Conservation (phyloP, 2,329 filamentous ascomycete species). For the Pseudogymnoascus sp. region DNA sequence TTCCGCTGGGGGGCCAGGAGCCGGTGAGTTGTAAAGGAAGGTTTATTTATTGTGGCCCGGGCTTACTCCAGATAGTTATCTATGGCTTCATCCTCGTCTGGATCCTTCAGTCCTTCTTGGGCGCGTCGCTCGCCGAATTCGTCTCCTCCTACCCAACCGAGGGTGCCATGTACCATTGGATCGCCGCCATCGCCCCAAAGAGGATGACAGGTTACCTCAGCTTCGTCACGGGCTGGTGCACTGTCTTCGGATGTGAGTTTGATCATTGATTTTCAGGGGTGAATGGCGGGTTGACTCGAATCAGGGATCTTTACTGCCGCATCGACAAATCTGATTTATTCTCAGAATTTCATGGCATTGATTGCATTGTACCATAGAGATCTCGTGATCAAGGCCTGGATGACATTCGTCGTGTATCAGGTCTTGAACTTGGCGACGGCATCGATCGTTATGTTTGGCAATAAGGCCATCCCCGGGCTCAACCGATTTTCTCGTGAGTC, state of each 20-base stretch:
- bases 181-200: conserved; percentile 39
- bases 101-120: conserved; percentile 40
- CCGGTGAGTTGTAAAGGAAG: conserved; percentile 21
- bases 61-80: conserved; percentile 31
- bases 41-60: neutral
- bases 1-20: conserved; percentile 41
- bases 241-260: conserved; percentile 33
- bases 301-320: conserved; percentile 36
- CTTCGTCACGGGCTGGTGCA: conserved; percentile 40
- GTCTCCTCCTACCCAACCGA: conserved; percentile 43
- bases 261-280: conserved; percentile 8
- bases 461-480: conserved; percentile 36
- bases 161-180: conserved; percentile 47
- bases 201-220: conserved; percentile 35
- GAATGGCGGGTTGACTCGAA: neutral
- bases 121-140: conserved; percentile 41
- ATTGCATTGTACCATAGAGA: conserved; percentile 36
- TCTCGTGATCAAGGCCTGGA: conserved; percentile 39
- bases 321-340: conserved; percentile 32
- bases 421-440: conserved; percentile 38
- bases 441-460: conserved; percentile 42
- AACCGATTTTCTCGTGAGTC: conserved; percentile 37
- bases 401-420: conserved; percentile 42
- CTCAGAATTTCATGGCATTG: conserved; percentile 37
- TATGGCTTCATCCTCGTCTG: conserved; percentile 45